Conservation (phyloP, 2,329 filamentous ascomycete genomes). For the Diatrype stigma region DNA sequence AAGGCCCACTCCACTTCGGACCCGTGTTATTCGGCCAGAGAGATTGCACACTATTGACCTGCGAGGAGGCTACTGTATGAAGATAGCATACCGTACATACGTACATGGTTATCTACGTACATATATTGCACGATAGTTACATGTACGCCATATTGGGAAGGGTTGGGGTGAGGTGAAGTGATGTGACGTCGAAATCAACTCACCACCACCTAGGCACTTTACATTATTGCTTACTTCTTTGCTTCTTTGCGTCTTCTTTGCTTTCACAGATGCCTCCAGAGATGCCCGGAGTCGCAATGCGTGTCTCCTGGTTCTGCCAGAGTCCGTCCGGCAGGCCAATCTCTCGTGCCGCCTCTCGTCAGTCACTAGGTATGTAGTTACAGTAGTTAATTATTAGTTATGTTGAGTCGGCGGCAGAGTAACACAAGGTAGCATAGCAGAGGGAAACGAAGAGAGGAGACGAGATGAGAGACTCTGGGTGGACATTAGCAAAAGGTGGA, state of each 20-base stretch:
- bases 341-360: neutral
- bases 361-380: no score
- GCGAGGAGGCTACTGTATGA: neutral
- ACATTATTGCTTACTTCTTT: no score
- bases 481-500: constrained; percentile 13
- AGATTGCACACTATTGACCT: neutral
- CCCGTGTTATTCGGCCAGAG: neutral
- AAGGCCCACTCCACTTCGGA: neutral
- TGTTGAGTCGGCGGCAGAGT: constrained; percentile 15
- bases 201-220: neutral
- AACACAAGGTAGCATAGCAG: constrained; percentile 7
- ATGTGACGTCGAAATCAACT: neutral
- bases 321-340: neutral
- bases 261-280: neutral
- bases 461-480: neutral
- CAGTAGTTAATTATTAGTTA: no score
- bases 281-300: neutral
- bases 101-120: neutral
- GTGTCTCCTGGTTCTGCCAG: neutral
- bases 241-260: no score
- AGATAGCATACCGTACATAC: neutral
- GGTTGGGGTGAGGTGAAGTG: neutral
- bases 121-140: neutral
- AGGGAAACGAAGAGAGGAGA: constrained; percentile 2
- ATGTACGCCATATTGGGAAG: no score